Conservation (phyloP, 2,329 filamentous ascomycete genomes). For the Ceratocystis cubensis region DNA sequence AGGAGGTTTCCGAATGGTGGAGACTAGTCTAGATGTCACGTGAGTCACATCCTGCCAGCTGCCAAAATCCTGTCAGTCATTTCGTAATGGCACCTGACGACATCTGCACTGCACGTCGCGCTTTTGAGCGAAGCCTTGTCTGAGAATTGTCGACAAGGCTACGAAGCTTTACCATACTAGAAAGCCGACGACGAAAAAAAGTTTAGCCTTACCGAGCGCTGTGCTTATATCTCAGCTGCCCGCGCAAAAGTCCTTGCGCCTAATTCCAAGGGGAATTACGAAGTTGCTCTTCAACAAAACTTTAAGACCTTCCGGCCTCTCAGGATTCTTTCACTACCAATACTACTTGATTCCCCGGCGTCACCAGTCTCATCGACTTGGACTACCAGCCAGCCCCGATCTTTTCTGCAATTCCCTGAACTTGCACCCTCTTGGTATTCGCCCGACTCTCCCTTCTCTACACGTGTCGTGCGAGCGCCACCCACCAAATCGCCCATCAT, state of each 20-base stretch:
- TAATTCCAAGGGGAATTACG: neutral
- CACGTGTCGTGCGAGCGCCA: neutral
- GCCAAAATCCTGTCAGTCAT: neutral
- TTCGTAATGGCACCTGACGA: neutral
- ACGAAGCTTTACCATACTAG: neutral
- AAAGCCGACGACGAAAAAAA: neutral
- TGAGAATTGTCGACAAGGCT: conserved; percentile 6
- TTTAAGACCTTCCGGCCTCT: no score
- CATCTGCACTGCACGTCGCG: neutral
- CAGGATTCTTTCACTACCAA: no score
- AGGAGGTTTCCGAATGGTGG: neutral
- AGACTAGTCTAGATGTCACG: neutral
- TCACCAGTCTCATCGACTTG: neutral
- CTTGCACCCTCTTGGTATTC: neutral
- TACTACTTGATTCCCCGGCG: neutral
- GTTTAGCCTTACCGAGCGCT: neutral
- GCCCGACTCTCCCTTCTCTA: neutral
- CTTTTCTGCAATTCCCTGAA: neutral
- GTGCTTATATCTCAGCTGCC: neutral
- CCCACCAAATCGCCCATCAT: conserved; percentile 33
- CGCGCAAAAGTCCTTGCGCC: neutral
- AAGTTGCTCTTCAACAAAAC: no score
- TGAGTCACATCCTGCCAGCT: neutral
- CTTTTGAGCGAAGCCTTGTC: neutral
- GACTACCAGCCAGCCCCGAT: neutral